These are phyloP conservation scores for Candida caryicola DNA, from an alignment of 805 yeast species.

Conservation along the genomic window DNA sequence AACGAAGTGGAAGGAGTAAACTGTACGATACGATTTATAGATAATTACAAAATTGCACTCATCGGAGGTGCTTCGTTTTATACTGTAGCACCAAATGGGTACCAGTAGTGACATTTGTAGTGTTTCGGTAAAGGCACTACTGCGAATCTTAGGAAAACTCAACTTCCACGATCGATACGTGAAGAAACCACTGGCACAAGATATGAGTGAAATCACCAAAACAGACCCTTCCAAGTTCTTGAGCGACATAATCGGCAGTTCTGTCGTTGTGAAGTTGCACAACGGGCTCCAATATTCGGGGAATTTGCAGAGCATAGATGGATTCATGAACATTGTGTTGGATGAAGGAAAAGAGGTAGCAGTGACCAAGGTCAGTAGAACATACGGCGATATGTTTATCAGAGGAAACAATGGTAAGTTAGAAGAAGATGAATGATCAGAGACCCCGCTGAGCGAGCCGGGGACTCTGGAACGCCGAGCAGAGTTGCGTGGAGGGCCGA, in stretches of 20 bases:
- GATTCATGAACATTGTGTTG: conserved; percentile 92
- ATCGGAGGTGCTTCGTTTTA: too few relatives aligned
- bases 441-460: neutral
- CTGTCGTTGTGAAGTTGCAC: conserved; percentile 78
- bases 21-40: too few relatives aligned
- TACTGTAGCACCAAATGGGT: too few relatives aligned
- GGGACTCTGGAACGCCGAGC: too few relatives aligned
- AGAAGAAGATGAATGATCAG: conserved; percentile 1
- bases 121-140: too few relatives aligned
- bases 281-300: conserved; percentile 80
- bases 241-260: conserved; percentile 71
- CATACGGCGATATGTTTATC: conserved; percentile 76
- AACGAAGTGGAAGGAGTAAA: too few relatives aligned
- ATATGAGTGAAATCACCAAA: conserved; percentile 15
- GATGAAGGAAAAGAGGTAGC: conserved; percentile 70
- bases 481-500: too few relatives aligned
- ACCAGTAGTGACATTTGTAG: too few relatives aligned
- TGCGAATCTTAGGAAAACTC: too few relatives aligned
- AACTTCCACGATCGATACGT: too few relatives aligned
- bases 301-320: conserved; percentile 83
- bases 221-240: conserved; percentile 77
- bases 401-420: conserved; percentile 84
- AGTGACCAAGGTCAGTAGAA: conserved; percentile 44
- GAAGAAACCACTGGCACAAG: too few relatives aligned
- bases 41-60: too few relatives aligned